Percentiles rank a stretch among this genome's conserved stretches.
phyloP scores from a whole-genome alignment of 495 filamentous ascomycete species.

The Massariosphaeria phaeospora region DNA sequence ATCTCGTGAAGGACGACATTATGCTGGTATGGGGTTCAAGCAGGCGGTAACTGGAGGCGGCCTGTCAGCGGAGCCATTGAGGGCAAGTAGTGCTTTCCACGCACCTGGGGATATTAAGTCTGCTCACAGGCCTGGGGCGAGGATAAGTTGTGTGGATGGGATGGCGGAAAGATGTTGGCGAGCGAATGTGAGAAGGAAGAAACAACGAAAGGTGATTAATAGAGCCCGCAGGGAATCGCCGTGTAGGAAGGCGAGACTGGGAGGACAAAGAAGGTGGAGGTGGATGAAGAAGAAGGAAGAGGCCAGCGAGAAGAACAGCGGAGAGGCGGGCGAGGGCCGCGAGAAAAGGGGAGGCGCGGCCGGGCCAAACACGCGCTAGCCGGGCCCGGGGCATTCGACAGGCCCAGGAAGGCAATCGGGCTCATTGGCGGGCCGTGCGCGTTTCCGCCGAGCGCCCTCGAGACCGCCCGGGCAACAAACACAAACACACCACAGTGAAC shows the following conservation, averaged over 20 bases:
- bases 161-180: slow-evolving; percentile 24
- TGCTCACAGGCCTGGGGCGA: slow-evolving; percentile 19
- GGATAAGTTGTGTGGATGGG: slow-evolving; percentile 20
- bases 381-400: background rate
- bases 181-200: slow-evolving; percentile 37
- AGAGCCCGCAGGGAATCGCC: slow-evolving; percentile 9
- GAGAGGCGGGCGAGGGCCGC: slow-evolving; percentile 37
- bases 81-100: slow-evolving; percentile 1
- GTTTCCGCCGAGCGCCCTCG: too few relatives aligned
- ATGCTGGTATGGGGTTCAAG: slow-evolving; percentile 10
- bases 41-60: slow-evolving; percentile 25
- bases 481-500: too few relatives aligned
- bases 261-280: slow-evolving; percentile 11
- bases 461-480: too few relatives aligned
- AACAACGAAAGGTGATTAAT: slow-evolving; percentile 34
- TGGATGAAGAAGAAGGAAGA: slow-evolving; percentile 1
- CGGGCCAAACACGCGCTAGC: background rate
- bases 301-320: slow-evolving; percentile 32
- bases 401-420: background rate
- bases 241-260: slow-evolving; percentile 22
- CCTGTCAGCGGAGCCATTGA: slow-evolving; percentile 17
- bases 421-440: too few relatives aligned
- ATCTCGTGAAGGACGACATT: slow-evolving; percentile 67
- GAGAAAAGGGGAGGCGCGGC: too few relatives aligned
- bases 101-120: slow-evolving; percentile 32